Evolutionary conservation across 2,329 filamentous ascomycete genomes (phyloP).

Genomic region (Phyllosticta citribraziliensis): DNA sequence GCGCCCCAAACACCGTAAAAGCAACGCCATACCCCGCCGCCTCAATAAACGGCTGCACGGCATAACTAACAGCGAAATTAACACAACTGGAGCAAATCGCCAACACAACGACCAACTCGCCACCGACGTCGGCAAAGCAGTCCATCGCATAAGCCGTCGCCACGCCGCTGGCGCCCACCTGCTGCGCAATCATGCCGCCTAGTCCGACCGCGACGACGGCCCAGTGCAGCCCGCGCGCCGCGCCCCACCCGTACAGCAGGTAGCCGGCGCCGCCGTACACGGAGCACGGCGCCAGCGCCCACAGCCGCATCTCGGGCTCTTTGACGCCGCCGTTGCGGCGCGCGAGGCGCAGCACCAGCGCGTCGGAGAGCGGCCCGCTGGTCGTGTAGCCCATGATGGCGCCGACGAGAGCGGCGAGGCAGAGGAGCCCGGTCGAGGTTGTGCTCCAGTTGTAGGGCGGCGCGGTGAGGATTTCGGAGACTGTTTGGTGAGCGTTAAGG

Average conservation of each 20-base stretch:
- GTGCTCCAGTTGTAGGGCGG: conserved; percentile 27
- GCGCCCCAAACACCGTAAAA: conserved; percentile 28
- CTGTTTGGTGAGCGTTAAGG: conserved; percentile 11
- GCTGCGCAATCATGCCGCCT: conserved; percentile 32
- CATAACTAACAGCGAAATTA: conserved; percentile 17
- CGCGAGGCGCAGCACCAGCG: conserved; percentile 19
- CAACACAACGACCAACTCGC: conserved; percentile 7
- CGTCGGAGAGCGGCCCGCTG: conserved; percentile 13
- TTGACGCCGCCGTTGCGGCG: conserved; percentile 27
- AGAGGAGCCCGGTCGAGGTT: conserved; percentile 20
- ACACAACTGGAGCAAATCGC: conserved; percentile 6
- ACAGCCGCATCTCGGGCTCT: conserved; percentile 38
- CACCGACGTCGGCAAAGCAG: conserved; percentile 23
- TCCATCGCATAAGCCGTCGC: conserved; percentile 35
- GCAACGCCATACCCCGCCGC: conserved; percentile 19
- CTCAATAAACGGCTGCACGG: conserved; percentile 32
- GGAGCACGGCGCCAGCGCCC: conserved; percentile 23
- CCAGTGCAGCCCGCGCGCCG: conserved; percentile 25
- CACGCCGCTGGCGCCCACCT: conserved; percentile 30
- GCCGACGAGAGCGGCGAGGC: conserved; percentile 16
- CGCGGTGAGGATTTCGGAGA: conserved; percentile 28
- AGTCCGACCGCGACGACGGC: conserved; percentile 27
- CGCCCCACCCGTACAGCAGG: conserved; percentile 31
- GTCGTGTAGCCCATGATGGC: conserved; percentile 13
- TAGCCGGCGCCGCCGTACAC: conserved; percentile 27